phyloP scores from a whole-genome alignment of 2,329 filamentous ascomycete species.

The Myriosclerotinia scirpicola region DNA sequence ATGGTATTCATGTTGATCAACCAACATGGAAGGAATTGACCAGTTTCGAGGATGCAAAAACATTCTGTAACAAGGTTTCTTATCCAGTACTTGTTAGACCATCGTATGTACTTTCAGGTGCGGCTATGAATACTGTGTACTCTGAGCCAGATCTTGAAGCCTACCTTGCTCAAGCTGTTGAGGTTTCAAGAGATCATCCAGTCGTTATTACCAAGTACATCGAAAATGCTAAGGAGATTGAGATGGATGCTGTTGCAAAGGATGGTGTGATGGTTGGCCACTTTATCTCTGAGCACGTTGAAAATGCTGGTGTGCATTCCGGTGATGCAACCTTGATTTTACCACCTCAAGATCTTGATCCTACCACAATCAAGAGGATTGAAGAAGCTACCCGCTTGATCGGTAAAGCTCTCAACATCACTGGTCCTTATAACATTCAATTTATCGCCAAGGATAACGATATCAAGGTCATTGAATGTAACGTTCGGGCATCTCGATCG shows the following conservation, averaged over 20 bases:
- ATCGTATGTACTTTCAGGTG: slow-evolving; percentile 93
- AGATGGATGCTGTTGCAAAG: slow-evolving; percentile 89
- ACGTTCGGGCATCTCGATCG: slow-evolving; percentile 92
- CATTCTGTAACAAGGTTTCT: slow-evolving; percentile 79
- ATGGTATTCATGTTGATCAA: slow-evolving; percentile 95
- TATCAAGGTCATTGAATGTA: slow-evolving; percentile 98
- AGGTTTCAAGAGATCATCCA: slow-evolving; percentile 94
- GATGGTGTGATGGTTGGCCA: slow-evolving; percentile 85
- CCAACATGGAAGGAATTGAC: slow-evolving; percentile 97
- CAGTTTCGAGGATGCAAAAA: slow-evolving; percentile 81
- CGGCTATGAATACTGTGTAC: slow-evolving; percentile 96
- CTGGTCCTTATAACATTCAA: slow-evolving; percentile 99
- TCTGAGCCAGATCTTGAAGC: slow-evolving; percentile 87
- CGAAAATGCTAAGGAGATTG: slow-evolving; percentile 92
- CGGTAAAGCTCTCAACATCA: slow-evolving; percentile 94
- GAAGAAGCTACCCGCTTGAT: slow-evolving; percentile 97
- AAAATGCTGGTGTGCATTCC: slow-evolving; percentile 96
- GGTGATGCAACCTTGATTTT: slow-evolving; percentile 94
- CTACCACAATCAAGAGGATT: slow-evolving; percentile 75
- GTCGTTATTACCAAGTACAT: slow-evolving; percentile 99
- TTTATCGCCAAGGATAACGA: slow-evolving; percentile 85
- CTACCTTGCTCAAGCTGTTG: slow-evolving; percentile 86
- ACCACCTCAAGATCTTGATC: slow-evolving; percentile 78
- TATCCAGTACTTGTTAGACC: slow-evolving; percentile 96
- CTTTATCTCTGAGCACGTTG: slow-evolving; percentile 92